Base-by-base conservation (phyloP, 495 filamentous ascomycete genomes). In the Cetradonia linearis region DNA sequence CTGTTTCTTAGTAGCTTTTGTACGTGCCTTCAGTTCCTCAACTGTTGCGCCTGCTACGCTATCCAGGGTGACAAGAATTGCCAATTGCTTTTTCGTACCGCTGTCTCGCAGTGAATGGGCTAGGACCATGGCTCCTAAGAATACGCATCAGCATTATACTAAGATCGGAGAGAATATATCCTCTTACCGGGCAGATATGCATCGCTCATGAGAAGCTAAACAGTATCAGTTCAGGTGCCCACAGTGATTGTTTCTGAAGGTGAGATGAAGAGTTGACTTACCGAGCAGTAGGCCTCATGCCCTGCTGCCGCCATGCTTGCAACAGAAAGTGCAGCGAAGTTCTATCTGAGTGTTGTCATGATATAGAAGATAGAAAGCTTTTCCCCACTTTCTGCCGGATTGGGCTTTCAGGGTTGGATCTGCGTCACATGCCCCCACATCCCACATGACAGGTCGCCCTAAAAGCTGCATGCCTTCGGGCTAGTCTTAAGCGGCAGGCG, bases 71-170 rank as follows among this genome's bases (percentile, higher is more conserved):
- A 89, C 83, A 55, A 97, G 77, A 66, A 86, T 84, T 53, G 87
- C 89, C 63, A 99, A 78, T 74, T 86, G 91, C 75, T 89, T 93
- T 58, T 74, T 84, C 31, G 93, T 89, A 56, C 89, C 88, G 67
- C 83, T 86, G 85, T 97, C 94, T 73, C 88, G 88, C 55, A 99
- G 76, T 38, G 93, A 96, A 76, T 96, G 90, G 58, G 89, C 92
- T 61, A 99, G 82, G 36, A 99, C 91, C 61, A 91, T 83, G 59
- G 92, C 91, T 70, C 93, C 91, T 92, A 71, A 34, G 55, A 58
- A 27, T 0, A 8, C 5, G 23, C 8, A 30, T 59, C 23, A 55
- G 56, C 54, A 37, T 30, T 50, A 37, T 27, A 30, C n/a, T 56
- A 11, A 25, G 40, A 47, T 16, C 20, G 48, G 40, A 53, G 48